Evolutionary conservation across 2,329 filamentous ascomycete genomes (phyloP).

Genomic region (Zasmidium angulare): DNA sequence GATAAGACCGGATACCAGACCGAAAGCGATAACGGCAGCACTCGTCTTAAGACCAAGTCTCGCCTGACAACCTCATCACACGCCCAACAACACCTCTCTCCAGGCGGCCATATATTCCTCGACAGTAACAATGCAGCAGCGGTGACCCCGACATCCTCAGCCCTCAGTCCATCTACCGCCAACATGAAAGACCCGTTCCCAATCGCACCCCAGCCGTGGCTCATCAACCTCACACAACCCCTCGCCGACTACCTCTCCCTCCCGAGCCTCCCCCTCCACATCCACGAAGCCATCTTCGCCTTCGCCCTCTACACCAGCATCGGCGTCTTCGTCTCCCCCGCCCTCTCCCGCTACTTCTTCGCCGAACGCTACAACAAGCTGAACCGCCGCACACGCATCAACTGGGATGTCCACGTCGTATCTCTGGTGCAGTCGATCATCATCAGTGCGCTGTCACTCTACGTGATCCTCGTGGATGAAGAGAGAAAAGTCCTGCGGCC

Average conservation of each 20-base stretch:
- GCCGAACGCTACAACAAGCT: conserved; percentile 63
- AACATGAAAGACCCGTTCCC: conserved; percentile 74
- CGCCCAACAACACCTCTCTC: not conserved
- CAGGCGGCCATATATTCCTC: too few relatives aligned
- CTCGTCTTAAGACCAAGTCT: too few relatives aligned
- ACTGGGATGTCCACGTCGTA: conserved; percentile 85
- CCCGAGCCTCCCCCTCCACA: conserved; percentile 69
- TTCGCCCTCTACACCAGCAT: conserved; percentile 68
- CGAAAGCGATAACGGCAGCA: conserved; percentile 9
- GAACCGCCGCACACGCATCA: conserved; percentile 64
- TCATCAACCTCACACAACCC: conserved; percentile 59
- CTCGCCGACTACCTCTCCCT: conserved; percentile 63
- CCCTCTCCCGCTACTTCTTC: conserved; percentile 62
- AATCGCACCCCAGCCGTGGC: conserved; percentile 56
- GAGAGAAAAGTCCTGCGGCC: conserved; percentile 55
- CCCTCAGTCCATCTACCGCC: not conserved
- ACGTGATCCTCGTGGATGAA: conserved; percentile 67
- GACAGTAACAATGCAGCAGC: too few relatives aligned
- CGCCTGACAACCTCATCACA: not conserved
- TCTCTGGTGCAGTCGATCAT: conserved; percentile 75
- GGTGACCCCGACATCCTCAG: conserved; percentile 1
- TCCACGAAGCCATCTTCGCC: conserved; percentile 71
- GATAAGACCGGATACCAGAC: not conserved
- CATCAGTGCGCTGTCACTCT: conserved; percentile 72
- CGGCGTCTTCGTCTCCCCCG: conserved; percentile 66